Conservation (phyloP, 2,329 filamentous ascomycete species). For the Trichoderma sp. region DNA sequence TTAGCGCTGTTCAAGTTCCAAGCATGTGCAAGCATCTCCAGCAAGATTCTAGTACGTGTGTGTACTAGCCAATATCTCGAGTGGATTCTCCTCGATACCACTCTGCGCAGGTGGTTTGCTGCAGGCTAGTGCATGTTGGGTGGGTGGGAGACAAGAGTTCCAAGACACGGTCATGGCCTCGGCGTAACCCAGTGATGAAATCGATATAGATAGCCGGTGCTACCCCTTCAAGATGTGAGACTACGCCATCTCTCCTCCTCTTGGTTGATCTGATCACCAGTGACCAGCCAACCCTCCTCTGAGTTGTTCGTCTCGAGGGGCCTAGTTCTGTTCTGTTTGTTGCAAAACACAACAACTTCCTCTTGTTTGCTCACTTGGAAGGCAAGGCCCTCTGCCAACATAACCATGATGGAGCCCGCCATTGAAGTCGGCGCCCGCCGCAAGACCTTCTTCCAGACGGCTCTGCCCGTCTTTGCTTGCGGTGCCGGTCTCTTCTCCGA, state of each 20-base stretch:
- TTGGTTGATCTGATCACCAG: conserved; percentile 4
- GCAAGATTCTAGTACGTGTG: background rate
- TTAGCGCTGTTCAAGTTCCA: background rate
- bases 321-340: background rate
- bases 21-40: background rate
- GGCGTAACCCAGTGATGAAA: background rate
- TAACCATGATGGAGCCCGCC: conserved; percentile 10
- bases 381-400: background rate
- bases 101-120: conserved; percentile 1
- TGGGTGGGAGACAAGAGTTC: background rate
- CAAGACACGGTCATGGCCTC: background rate
- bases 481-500: conserved; percentile 89
- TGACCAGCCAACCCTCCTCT: background rate
- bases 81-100: conserved; percentile 2
- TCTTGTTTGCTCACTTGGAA: background rate
- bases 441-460: conserved; percentile 26
- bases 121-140: background rate
- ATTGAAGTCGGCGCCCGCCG: conserved; percentile 16
- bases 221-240: background rate
- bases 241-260: background rate
- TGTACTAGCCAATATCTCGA: background rate
- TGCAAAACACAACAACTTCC: background rate
- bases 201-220: conserved; percentile 14
- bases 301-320: background rate
- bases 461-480: conserved; percentile 75